Evolutionary conservation across 2,329 filamentous ascomycete species (phyloP).

Genomic region (Neopestalotiopsis clavispora): DNA sequence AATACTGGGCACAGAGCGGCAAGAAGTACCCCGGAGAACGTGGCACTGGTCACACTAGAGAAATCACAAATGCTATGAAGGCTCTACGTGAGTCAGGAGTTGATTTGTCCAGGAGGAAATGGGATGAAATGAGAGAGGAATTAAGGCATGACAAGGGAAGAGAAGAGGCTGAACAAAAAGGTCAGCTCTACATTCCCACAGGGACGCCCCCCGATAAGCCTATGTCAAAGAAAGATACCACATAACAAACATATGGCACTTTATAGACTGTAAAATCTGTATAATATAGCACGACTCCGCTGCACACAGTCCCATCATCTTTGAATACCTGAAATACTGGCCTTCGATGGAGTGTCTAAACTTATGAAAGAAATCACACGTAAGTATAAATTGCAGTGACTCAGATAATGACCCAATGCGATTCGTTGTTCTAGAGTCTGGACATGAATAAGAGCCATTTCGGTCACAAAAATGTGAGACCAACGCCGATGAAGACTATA

Average conservation of each 20-base stretch:
- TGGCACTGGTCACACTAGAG: conserved; percentile 51
- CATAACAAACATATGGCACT: not conserved
- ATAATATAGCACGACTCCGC: not conserved
- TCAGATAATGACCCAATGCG: too few species aligned
- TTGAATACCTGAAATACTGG: not conserved
- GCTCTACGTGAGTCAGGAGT: conserved; percentile 11
- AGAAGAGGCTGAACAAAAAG: conserved; percentile 10
- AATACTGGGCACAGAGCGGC: conserved; percentile 55
- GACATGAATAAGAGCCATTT: too few species aligned
- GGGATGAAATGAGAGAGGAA: conserved; percentile 23
- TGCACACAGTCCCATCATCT: not conserved
- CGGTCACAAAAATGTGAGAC: too few species aligned
- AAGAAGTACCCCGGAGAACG: conserved; percentile 59
- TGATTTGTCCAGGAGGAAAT: conserved; percentile 10
- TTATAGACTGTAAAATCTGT: not conserved
- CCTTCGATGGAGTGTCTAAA: too few species aligned
- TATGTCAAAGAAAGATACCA: conserved; percentile 2
- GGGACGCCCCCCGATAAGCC: conserved; percentile 7
- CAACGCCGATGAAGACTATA: too few species aligned
- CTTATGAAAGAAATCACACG: too few species aligned
- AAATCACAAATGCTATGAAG: conserved; percentile 39
- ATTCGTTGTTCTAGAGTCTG: too few species aligned
- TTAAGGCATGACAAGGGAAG: conserved; percentile 25
- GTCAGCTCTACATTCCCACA: conserved; percentile 13
- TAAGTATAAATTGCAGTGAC: too few species aligned